These are phyloP conservation scores for Rosa rugosa DNA, from an alignment of 306 rosid species.

Conservation along the genomic window DNA sequence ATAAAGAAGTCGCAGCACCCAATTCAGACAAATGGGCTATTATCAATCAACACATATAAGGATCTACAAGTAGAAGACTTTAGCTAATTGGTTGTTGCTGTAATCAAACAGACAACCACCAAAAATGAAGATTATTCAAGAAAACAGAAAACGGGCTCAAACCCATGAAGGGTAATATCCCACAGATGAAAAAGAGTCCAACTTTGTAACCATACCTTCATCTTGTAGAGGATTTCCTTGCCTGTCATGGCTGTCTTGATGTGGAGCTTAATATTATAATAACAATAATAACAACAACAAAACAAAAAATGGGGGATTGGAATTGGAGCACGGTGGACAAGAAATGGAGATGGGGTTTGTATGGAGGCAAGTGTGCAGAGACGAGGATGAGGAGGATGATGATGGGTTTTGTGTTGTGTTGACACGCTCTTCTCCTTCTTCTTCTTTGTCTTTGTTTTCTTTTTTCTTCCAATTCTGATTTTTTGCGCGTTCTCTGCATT, in stretches of 20 bases:
- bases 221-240: conserved; percentile 70
- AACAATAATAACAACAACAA: not conserved
- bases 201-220: conserved; percentile 58
- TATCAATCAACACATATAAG: not conserved
- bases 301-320: too few species aligned
- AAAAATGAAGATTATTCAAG: not conserved
- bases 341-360: too few species aligned
- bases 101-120: not conserved
- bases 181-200: not conserved
- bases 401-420: too few species aligned
- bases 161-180: not conserved
- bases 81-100: not conserved
- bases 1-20: not conserved
- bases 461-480: too few species aligned
- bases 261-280: not conserved
- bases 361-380: too few species aligned
- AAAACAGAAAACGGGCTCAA: not conserved
- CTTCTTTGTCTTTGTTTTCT: too few species aligned
- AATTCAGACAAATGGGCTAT: not conserved
- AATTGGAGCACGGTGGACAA: too few species aligned
- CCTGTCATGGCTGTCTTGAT: conserved; percentile 47
- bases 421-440: too few species aligned
- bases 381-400: too few species aligned
- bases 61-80: not conserved
- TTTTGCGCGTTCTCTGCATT: too few species aligned